Base-by-base conservation (phyloP, 768 basidiomycete species). In the Calocybe gangraenosa region DNA sequence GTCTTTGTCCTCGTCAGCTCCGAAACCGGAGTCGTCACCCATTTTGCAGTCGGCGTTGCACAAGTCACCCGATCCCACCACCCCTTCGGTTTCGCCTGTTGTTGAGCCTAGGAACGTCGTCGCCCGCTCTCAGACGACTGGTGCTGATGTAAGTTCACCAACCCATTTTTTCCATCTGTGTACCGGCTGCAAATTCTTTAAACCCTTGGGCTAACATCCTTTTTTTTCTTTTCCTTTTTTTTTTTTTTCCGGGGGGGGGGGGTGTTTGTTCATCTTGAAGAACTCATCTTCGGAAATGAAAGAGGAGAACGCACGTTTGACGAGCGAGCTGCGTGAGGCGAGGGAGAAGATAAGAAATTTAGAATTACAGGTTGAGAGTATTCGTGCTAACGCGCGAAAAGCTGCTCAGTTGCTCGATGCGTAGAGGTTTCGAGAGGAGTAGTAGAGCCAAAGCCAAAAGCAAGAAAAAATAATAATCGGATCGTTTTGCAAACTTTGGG, bases 271-370 rank as follows among this genome's bases (percentile, higher is more conserved):
- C 7, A 28, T 48, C 14, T 28, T 11, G 11, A 33, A 54, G 55
- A 31, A 44, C 1, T 37, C 53, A 20, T 37, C 40, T 41, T 40
- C 55, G 17, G 55, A 42, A 33, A 44, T 75, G 39, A 71, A 69
- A 47, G 64, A 66, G 19, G 87, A 92, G 58, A 90, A 88, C 52
- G 69, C 70, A 0, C 73, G 70, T 2, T 71, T 93, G 43, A 74
- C 62, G 10, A 61, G 63, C 2, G 87, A 91, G 55, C 74, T 94
- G 36, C 76, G 89, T 21, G 90, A 91, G 19, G 84, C 88, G 25
- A 74, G 85, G 31, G 81, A 83, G 64, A 80, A 86, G 68, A 92
- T 94, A 42, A 73, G 92, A 47, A 84, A 84, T 55, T 64, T 94
- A 40, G 91, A 93, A 66, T 60, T 92, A 47, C 86, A 90, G 66